These are phyloP conservation scores for Aurifilum marmelostoma DNA, from an alignment of 2,329 filamentous ascomycete species.

Conservation along the genomic window DNA sequence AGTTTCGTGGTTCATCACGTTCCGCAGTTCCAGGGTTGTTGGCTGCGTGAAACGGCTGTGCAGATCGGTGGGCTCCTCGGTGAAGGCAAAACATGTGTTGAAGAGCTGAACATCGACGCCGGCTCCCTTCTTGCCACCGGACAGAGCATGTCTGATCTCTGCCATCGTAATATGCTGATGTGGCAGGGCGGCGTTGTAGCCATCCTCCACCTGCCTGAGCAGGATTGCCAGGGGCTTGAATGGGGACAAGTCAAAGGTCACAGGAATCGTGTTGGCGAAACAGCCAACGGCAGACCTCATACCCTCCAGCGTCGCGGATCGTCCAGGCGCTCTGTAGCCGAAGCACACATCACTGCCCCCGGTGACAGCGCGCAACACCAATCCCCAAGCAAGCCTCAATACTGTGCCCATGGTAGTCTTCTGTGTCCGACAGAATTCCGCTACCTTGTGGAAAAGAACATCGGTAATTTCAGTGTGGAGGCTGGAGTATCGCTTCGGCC, in stretches of 20 bases:
- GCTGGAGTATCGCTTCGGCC: constrained; percentile 39
- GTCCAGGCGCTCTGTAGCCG: constrained; percentile 52
- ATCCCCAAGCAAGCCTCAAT: constrained; percentile 62
- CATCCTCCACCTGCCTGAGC: constrained; percentile 40
- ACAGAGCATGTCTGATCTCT: constrained; percentile 52
- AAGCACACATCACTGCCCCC: constrained; percentile 58
- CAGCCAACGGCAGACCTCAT: constrained; percentile 50
- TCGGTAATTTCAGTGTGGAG: constrained; percentile 44
- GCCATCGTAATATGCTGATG: constrained; percentile 51
- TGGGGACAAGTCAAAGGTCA: constrained; percentile 40
- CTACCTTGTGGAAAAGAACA: constrained; percentile 44
- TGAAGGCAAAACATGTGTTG: constrained; percentile 55
- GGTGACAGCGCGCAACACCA: constrained; percentile 59
- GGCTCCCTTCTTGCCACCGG: constrained; percentile 40
- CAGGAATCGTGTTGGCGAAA: constrained; percentile 47
- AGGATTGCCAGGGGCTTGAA: constrained; percentile 39
- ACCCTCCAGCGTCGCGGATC: constrained; percentile 47
- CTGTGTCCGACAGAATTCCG: constrained; percentile 47
- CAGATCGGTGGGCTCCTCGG: constrained; percentile 43
- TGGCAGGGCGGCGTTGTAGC: constrained; percentile 37
- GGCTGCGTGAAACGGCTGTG: constrained; percentile 40
- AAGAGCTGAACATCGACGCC: constrained; percentile 43
- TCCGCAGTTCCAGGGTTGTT: constrained; percentile 38
- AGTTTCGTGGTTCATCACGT: constrained; percentile 45
- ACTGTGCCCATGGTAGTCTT: constrained; percentile 52